Conservation (phyloP, 768 basidiomycete species). For the Termitomyces sp. region DNA sequence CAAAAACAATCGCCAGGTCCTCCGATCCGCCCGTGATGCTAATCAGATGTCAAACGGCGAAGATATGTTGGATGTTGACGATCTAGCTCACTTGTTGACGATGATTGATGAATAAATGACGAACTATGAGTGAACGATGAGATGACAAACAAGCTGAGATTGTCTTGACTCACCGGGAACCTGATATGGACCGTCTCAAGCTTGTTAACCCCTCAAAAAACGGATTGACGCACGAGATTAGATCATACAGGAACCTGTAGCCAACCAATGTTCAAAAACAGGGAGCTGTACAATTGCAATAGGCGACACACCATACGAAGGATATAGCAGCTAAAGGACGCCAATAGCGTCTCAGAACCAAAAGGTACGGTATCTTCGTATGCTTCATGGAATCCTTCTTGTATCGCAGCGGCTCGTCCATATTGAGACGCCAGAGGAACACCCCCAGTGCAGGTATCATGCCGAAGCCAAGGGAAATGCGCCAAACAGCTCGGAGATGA, state of each 20-base stretch:
- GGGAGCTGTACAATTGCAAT: neutral
- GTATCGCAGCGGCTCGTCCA: slow-evolving; percentile 76
- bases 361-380: slow-evolving; percentile 66
- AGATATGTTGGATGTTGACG: neutral
- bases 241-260: slow-evolving; percentile 71
- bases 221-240: slow-evolving; percentile 55
- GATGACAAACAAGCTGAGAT: neutral
- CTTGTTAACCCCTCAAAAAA: neutral
- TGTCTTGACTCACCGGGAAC: slow-evolving; percentile 52
- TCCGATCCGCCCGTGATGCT: slow-evolving; percentile 58
- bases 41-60: neutral
- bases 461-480: slow-evolving; percentile 80
- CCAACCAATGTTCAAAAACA: neutral
- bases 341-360: slow-evolving; percentile 82
- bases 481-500: slow-evolving; percentile 85
- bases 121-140: slow-evolving; percentile 42
- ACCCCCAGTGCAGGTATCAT: slow-evolving; percentile 74
- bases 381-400: slow-evolving; percentile 78
- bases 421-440: slow-evolving; percentile 80
- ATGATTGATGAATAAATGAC: slow-evolving; percentile 79
- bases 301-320: slow-evolving; percentile 57
- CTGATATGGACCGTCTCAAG: slow-evolving; percentile 26
- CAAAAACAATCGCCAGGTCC: slow-evolving; percentile 63
- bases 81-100: slow-evolving; percentile 49
- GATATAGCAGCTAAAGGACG: slow-evolving; percentile 66